Base-by-base conservation (phyloP, 306 rosid species). In the Lathyrus aphaca region DNA sequence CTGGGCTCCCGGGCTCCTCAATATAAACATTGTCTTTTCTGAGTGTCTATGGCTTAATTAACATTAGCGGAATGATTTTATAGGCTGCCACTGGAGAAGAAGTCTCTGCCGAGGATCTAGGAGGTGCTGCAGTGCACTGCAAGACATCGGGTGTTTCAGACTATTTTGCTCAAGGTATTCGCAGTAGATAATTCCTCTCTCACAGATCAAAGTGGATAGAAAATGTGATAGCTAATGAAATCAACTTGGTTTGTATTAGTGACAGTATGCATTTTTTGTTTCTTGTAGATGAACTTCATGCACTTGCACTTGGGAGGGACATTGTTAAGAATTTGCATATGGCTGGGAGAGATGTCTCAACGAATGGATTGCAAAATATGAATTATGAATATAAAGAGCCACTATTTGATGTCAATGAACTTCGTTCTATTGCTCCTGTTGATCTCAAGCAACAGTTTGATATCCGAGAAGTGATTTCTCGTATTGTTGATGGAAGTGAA, bases 81-180 rank as follows among this genome's bases (percentile, higher is more conserved):
- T 81, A 94, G 98, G 98, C 98, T 80, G 98, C 98, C 37, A 94
- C 97, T 60, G 97, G 97, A 59, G 97, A 94, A 87, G 98, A 85
- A 73, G 90, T 94, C 59, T 88, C 98, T 10, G 97, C 98, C 2
- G 97, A 94, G 71, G 90, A 94, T 82, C 71, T 94, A 58, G 97
- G 98, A 59, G 97, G 98, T 50, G 96, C 97, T 43, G 42, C 87
- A 15, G 87, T 94, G 64, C 97, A 94, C 81, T 90, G 98, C 94
- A 88, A 94, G 81, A 85, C 88, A 42, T 94, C 97, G 3, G 97
- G 98, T 61, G 98, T 94, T 77, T 86, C 97, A 29, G 98, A 94
- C 74, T 90, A 94, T 87, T 90, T 90, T 82, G 97, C 97, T 81
- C 96, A 94, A 80, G 97, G 98, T 94, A 82, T 55, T 46, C 65